Base-by-base conservation (phyloP, 2,329 filamentous ascomycete species). In the Aspergillus ochraceus region DNA sequence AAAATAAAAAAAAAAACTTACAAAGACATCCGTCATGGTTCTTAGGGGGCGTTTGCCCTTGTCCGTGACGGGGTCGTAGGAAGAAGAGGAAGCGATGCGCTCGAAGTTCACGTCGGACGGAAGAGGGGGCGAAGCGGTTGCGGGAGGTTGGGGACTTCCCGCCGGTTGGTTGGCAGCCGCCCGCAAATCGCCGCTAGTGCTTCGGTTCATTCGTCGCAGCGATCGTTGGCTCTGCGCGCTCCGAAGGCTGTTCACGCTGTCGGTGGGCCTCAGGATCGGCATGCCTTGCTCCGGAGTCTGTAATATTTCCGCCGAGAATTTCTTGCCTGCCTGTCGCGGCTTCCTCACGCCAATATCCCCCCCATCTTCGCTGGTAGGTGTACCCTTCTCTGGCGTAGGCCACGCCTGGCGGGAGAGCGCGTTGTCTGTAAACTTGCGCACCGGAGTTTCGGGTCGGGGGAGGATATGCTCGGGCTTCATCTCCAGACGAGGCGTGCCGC, bases 21-120 rank as follows among this genome's bases (percentile, higher is more conserved):
- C 92, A 81, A 90, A 97, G 80, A 96, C 89, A 83, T 97, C 91
- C 76, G 91, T 84, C 91, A 97, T 97, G 80, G 88, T 90, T 82
- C 87, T 89, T 74, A 89, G 81, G 76, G 91, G 90, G 79, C 86
- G 88, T 80, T 92, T 92, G 81, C 91, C 90, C 84, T 92, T 91
- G 81, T 94, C 92, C 77, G 89, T 90, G 78, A 92, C 84, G 70
- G 91, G 90, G 74, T 89, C 89, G 80, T 87, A 85, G 68, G 79
- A 83, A 68, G 83, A 84, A 70, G 83, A 85, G 70, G 76, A 79
- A 54, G 77, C 68, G 66, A 78, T 71, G 61, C 67, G 68, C 67
- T 77, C 74, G 61, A 77, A 64, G 68, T 74, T 71, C 61, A 71
- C 68, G 65, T 71, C 66, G 56, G 61, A 60, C 26, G 53, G 60